Percentiles rank a stretch among this genome's conserved stretches.
These are phyloP conservation scores for Fonsecaea pugnacius DNA, from an alignment of 2,329 filamentous ascomycete species.

Conservation along the genomic window DNA sequence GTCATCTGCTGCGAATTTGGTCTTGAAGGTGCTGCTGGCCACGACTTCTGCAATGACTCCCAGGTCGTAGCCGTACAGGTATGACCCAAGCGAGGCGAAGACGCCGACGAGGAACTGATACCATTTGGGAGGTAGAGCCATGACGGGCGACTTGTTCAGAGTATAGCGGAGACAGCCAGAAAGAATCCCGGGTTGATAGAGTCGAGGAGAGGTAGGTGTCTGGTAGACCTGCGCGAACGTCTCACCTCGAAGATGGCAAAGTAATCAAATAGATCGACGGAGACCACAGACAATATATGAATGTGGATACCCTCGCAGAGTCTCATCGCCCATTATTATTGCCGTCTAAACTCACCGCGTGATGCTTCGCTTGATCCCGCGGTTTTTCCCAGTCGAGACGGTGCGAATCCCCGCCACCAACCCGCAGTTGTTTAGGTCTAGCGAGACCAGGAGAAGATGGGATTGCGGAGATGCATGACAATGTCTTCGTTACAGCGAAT, in stretches of 20 bases:
- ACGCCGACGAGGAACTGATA: slow-evolving; percentile 65
- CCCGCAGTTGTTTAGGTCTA: neutral
- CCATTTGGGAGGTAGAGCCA: slow-evolving; percentile 62
- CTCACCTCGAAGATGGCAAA: neutral
- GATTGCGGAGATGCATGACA: slow-evolving; percentile 2
- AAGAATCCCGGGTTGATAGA: neutral
- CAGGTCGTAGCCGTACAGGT: slow-evolving; percentile 64
- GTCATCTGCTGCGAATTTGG: slow-evolving; percentile 39
- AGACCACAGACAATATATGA: slow-evolving; percentile 19
- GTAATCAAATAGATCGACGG: neutral
- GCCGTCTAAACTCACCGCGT: slow-evolving; percentile 5
- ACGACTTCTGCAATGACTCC: slow-evolving; percentile 65
- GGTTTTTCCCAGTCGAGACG: slow-evolving; percentile 27
- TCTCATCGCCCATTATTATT: neutral
- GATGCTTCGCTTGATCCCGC: slow-evolving; percentile 24
- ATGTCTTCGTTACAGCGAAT: neutral
- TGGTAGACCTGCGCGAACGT: neutral
- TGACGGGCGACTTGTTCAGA: slow-evolving; percentile 37
- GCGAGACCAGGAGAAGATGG: neutral
- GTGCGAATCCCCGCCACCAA: neutral
- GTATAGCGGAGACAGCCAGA: neutral
- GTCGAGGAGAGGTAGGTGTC: neutral
- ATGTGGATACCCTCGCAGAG: slow-evolving; percentile 2
- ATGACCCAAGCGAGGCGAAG: slow-evolving; percentile 63
- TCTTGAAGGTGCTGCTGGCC: slow-evolving; percentile 44